Base-by-base conservation (phyloP, 495 filamentous ascomycete species). In the Penicillium pancosmium region DNA sequence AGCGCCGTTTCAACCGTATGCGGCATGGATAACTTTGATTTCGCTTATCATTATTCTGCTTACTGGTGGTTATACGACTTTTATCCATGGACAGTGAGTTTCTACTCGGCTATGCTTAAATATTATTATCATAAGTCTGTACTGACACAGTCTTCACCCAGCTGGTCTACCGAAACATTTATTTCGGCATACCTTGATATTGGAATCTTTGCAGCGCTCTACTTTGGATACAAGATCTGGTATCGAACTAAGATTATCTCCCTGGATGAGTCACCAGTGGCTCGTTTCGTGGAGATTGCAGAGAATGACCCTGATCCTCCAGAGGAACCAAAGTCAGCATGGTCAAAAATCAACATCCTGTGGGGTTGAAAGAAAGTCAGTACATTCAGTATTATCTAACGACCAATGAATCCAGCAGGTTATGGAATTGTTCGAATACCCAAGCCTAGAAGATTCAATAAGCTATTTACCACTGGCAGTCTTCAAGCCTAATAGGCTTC, bases 11-110 rank as follows among this genome's bases (percentile, higher is more conserved):
- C 82, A 84, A 62, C 83, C 82, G 3, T 80, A 72, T 61, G 72
- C 69, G 11, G 68, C 83, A 0, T 86, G 75, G 70, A 60, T 78
- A 35, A 66, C 74, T 3, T 60, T 84, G 7, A 68, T 78, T 21
- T 73, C 69, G 44, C 82, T 84, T 61, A 59, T 62, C 34, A 70
- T 84, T 47, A 57, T 66, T 35, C 66, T 85, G 31, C 68, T 73
- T 5, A 77, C 84, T 53, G 85, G 81, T 53, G 84, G 84, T 19
- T 86, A 84, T 61, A 73, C 74, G 21, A 82, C 83, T 50, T 86
- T 86, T 57, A 82, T 82, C 62, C 41, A 44, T 44, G 41, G 41
- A 44, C 41, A 44, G 41, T 44, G 16, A 44, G 41, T 44, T 8
- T 44, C 19, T n/a, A 16, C 41, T 16, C 1, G n/a, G 9, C 16